A percentile compares a stretch with the other conserved stretches of the same genome.
These are phyloP conservation scores for Botrytis fabae DNA, from an alignment of 2,329 filamentous ascomycete genomes.

Conservation along the genomic window DNA sequence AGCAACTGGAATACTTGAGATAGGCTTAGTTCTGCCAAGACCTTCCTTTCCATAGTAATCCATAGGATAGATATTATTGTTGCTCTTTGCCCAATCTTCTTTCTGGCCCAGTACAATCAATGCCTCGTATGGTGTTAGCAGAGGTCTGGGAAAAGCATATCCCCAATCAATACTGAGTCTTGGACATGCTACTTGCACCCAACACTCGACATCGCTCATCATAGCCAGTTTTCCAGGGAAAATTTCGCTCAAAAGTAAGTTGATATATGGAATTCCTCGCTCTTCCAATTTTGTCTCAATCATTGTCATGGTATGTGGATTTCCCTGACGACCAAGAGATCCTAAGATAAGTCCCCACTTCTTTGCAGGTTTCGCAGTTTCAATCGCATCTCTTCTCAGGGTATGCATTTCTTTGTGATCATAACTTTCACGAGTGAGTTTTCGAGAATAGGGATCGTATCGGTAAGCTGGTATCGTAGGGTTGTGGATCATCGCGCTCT, in stretches of 20 bases:
- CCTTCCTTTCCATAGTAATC: constrained; percentile 96
- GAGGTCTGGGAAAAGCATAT: constrained; percentile 85
- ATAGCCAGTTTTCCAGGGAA: constrained; percentile 93
- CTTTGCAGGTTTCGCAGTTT: constrained; percentile 69
- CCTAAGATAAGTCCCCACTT: constrained; percentile 97
- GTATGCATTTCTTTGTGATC: constrained; percentile 88
- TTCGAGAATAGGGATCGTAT: constrained; percentile 94
- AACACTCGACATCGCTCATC: constrained; percentile 93
- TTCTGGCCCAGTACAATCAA: constrained; percentile 80
- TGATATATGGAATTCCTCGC: constrained; percentile 76
- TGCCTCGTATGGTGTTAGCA: constrained; percentile 94
- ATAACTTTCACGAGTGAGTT: constrained; percentile 87
- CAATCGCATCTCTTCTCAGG: constrained; percentile 75
- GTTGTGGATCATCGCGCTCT: constrained; percentile 99
- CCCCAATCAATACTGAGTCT: constrained; percentile 97
- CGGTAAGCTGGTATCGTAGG: constrained; percentile 86
- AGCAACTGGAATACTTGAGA: constrained; percentile 23
- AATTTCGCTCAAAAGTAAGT: constrained; percentile 88
- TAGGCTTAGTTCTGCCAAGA: constrained; percentile 70
- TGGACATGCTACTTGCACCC: constrained; percentile 98
- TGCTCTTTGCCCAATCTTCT: constrained; percentile 68
- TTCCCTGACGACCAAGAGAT: constrained; percentile 88
- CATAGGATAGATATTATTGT: constrained; percentile 82
- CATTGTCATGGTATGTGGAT: constrained; percentile 84
- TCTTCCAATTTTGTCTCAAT: constrained; percentile 76